Percentiles rank a stretch among this genome's conserved stretches.
Conservation (phyloP, 164 flowering plant genomes). For the Chloranthus sessilifolius region DNA sequence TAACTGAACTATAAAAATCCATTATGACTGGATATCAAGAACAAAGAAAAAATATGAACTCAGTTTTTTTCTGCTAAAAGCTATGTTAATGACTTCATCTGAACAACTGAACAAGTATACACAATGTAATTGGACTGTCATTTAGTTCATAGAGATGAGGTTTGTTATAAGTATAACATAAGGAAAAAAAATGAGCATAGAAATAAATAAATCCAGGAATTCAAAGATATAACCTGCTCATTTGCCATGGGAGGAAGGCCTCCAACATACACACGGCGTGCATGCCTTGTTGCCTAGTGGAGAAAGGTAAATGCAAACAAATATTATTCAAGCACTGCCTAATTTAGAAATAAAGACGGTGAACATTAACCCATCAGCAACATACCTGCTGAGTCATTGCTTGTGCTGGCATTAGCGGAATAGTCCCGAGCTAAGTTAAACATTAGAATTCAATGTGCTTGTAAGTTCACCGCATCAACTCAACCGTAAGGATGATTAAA, state of each 20-base stretch:
- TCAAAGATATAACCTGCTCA: constrained; percentile 58
- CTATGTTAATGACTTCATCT: too few relatives aligned
- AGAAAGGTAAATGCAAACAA: not conserved
- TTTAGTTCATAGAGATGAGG: too few relatives aligned
- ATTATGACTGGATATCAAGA: too few relatives aligned
- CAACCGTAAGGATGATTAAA: not conserved
- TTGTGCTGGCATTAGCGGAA: constrained; percentile 59
- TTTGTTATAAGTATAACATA: not conserved
- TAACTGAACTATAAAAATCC: too few relatives aligned
- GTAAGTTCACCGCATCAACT: not conserved
- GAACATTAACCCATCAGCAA: constrained; percentile 1
- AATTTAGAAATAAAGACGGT: not conserved
- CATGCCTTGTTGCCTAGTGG: constrained; percentile 83
- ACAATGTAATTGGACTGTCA: too few relatives aligned
- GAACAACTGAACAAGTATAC: too few relatives aligned
- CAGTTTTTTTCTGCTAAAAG: too few relatives aligned
- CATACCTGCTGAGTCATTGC: constrained; percentile 77
- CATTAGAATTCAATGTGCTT: not conserved
- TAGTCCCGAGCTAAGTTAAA: constrained; percentile 38
- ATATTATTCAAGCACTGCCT: constrained; percentile 40
- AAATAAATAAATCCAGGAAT: not conserved
- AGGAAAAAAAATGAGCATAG: not conserved
- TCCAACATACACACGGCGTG: constrained; percentile 90
- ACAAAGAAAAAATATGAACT: too few relatives aligned
- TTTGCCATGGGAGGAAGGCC: constrained; percentile 83